Evolutionary conservation across 257 asterid species (phyloP).

Genomic region (Salvia rosmarinus): DNA sequence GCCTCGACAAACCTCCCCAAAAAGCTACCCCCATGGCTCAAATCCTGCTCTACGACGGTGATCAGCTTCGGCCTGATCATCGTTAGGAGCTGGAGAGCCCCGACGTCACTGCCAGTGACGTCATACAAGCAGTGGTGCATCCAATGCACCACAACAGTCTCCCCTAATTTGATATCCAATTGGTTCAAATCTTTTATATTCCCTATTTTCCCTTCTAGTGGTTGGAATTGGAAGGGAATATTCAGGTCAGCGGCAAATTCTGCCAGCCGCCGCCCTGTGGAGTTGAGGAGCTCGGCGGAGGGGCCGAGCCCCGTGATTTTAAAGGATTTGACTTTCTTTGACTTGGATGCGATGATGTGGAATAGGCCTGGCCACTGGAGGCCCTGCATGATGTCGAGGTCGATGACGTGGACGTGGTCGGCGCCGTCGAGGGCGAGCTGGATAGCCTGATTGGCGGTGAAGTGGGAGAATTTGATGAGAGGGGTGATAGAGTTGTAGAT

Average conservation of each 20-base stretch:
- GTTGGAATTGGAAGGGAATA: constrained; percentile 73
- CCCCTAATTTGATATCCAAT: constrained; percentile 56
- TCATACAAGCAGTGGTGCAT: constrained; percentile 91
- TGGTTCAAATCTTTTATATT: constrained; percentile 47
- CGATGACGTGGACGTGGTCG: constrained; percentile 92
- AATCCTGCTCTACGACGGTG: constrained; percentile 79
- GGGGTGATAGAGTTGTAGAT: constrained; percentile 80
- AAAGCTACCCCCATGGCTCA: constrained; percentile 69
- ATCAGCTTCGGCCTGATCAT: constrained; percentile 68
- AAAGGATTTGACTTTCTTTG: constrained; percentile 57
- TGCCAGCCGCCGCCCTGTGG: constrained; percentile 74
- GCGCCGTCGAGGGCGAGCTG: constrained; percentile 75
- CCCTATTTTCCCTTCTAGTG: constrained; percentile 74
- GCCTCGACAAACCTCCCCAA: constrained; percentile 87
- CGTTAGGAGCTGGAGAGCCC: constrained; percentile 52
- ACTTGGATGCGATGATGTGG: constrained; percentile 75
- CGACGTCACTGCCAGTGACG: constrained; percentile 72
- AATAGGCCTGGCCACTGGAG: constrained; percentile 97
- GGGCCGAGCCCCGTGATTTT: constrained; percentile 81
- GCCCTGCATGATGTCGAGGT: constrained; percentile 95
- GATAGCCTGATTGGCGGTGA: constrained; percentile 93
- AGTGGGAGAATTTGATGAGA: constrained; percentile 82
- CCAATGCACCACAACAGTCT: constrained; percentile 78
- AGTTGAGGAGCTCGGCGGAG: constrained; percentile 57
- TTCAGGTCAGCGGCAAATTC: constrained; percentile 73